Evolutionary conservation across 2,329 filamentous ascomycete species (phyloP), one percentile per base, ranked within the genome.

Genomic region (Verticillium albo-atrum): DNA sequence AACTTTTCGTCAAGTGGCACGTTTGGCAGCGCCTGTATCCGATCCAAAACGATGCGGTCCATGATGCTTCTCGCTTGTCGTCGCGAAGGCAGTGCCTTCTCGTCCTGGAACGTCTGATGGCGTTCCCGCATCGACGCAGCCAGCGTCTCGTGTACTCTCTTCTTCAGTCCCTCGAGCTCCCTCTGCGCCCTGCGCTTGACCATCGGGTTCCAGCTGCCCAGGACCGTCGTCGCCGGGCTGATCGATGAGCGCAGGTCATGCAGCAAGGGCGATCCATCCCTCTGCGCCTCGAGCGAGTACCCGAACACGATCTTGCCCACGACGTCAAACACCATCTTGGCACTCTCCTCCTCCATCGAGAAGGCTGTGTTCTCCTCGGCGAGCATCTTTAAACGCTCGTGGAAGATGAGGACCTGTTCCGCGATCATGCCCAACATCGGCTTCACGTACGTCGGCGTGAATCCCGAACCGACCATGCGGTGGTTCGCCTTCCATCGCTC

Each of bases 401-500:
- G 67, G 58, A 69, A 68, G 34, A 65, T 52, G n/a, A 63, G 47
- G 53, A 62, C 62, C 50, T 71, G 65, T 42, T 69, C 67, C 37
- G 62, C 63, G 35, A 70, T 67, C 54, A 68, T 55, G 12, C 61
- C 65, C 7, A 63, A 62, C 52, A 69, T 62, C 30, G 58, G 63
- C 30, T 65, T 65, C 30, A 70, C 64, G 54, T 69, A 63, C 3
- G 64, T 63, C 20, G 61, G 63, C 1, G 63, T 68, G 15, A 73
- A 68, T 58, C 67, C 70, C 1, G 70, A 69, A 1, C 70, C 70
- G 30, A 69, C 67, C 4, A 62, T 62, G 1, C 66, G 67, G 52
- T 72, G 66, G 20, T 72, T 61, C 53, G 64, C 65, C 62, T 70
- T 69, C 68, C 70, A 71, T 2, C 68, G 28, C 2, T 65, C 58